Evolutionary conservation across 805 yeast genomes (phyloP), one percentile per base, ranked within the genome.

Genomic region (Tetrapisispora iriomotensis): DNA sequence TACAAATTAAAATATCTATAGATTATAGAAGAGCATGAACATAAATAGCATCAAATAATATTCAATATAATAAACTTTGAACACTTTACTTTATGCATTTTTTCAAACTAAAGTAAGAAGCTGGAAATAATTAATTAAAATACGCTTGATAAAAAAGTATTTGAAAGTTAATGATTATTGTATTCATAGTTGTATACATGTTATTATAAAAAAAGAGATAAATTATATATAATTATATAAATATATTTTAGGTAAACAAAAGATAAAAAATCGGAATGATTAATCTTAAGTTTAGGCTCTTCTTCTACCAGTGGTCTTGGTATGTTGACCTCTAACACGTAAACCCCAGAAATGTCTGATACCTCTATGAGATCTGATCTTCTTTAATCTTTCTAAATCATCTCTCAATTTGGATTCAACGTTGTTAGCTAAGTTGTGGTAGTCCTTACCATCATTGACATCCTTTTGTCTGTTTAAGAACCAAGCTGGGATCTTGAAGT

Each of bases 351-450:
- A 88, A 80, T 92, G 99, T 82, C 99, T 87, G 74, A 92, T 82
- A 90, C 99, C 99, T 76, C 97, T 81, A 92, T 92, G 98, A 67
- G 97, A 77, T 82, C 98, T 94, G 83, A 94, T 92, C 78, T 92
- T 92, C 95, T 94, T 94, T 74, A 92, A 79, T 82, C 97, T 90
- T 79, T 92, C 98, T 72, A 92, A 79, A 69, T 92, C 98, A 70
- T 92, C 99, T 85, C 99, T 92, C 73, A 92, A 84, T 78, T 92
- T 92, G 64, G 95, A 84, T 77, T 94, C 98, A 72, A 92, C 77
- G 80, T 85, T 85, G 90, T 92, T 92, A 62, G 97, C 97, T 65
- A 92, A 82, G 67, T 84, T 83, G 79, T 92, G 99, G 81, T 86
- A 79, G 78, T 90, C 94, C 82, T 92, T 92, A 76, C 98, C 99